A percentile compares a stretch with the other conserved stretches of the same genome.
Conservation (phyloP, 352 stramenopile species). For the Globisporangium alternatum region DNA sequence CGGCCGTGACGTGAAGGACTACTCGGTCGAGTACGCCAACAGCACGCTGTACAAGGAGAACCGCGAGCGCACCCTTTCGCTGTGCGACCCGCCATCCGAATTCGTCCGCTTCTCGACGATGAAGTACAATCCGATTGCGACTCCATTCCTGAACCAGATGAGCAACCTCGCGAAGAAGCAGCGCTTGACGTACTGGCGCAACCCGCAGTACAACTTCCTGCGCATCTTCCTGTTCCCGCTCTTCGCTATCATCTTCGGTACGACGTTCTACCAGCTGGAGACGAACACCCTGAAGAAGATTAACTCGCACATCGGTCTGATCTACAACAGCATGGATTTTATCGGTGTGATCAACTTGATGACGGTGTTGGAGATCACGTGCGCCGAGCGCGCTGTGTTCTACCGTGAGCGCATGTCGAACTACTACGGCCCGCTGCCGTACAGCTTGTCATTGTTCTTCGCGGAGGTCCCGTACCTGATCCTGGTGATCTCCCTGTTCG, state of each 20-base stretch:
- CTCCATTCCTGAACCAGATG: conserved; percentile 37
- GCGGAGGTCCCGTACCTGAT: conserved; percentile 64
- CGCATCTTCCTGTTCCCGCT: conserved; percentile 58
- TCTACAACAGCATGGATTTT: conserved; percentile 75
- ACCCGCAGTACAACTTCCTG: conserved; percentile 64
- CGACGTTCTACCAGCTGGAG: conserved; percentile 54
- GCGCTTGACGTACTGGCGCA: conserved; percentile 50
- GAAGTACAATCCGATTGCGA: conserved; percentile 45
- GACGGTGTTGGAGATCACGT: conserved; percentile 58
- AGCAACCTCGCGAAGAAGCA: conserved; percentile 26
- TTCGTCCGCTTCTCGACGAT: conserved; percentile 37
- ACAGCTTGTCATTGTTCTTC: conserved; percentile 61
- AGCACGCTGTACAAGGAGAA: conserved; percentile 36
- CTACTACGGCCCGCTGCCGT: conserved; percentile 68
- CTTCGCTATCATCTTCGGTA: conserved; percentile 62
- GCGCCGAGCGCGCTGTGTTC: conserved; percentile 49
- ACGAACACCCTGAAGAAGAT: conserved; percentile 50
- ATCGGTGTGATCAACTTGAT: conserved; percentile 60
- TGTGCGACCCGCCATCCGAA: conserved; percentile 13
- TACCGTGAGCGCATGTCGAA: conserved; percentile 72
- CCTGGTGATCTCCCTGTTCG: conserved; percentile 43
- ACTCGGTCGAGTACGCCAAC: conserved; percentile 47
- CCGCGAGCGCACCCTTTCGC: conserved; percentile 33
- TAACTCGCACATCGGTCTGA: conserved; percentile 65
- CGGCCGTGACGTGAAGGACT: conserved; percentile 20